A percentile compares a stretch with the other conserved stretches of the same genome.
Evolutionary conservation across 1,284 basidiomycete species (phyloP).

Genomic region (Leccinum pseudoinsigne): DNA sequence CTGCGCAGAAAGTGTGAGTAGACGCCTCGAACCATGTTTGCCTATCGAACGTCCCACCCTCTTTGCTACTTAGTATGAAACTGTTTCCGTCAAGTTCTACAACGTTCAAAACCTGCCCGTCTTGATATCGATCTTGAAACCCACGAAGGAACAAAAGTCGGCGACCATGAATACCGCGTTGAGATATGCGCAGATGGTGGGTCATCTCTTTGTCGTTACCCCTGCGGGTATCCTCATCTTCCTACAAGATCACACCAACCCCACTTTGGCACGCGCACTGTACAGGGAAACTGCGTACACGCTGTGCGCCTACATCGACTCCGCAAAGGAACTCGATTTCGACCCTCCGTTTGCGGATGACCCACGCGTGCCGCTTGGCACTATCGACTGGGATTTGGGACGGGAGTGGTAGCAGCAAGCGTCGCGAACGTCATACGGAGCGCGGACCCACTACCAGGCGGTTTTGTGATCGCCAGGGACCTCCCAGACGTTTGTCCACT

Average conservation of each 20-base stretch:
- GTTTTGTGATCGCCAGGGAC: slow-evolving; percentile 55
- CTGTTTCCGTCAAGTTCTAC: too few species aligned
- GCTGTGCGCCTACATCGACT: slow-evolving; percentile 55
- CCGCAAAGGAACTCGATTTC: slow-evolving; percentile 41
- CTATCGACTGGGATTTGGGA: slow-evolving; percentile 74
- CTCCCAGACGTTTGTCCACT: slow-evolving; percentile 67
- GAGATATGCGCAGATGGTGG: too few species aligned
- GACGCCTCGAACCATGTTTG: too few species aligned
- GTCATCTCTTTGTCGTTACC: too few species aligned
- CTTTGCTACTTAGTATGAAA: too few species aligned
- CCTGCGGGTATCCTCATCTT: background rate
- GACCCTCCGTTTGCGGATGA: slow-evolving; percentile 55
- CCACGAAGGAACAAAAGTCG: too few species aligned
- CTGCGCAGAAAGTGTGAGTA: too few species aligned
- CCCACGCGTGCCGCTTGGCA: slow-evolving; percentile 16
- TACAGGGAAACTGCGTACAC: slow-evolving; percentile 74
- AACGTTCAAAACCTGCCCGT: too few species aligned
- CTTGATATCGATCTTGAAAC: too few species aligned
- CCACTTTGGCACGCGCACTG: slow-evolving; percentile 2
- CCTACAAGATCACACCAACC: slow-evolving; percentile 2
- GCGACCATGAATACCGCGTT: too few species aligned
- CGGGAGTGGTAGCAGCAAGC: slow-evolving; percentile 58
- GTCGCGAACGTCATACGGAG: slow-evolving; percentile 38
- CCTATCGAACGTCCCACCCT: too few species aligned
- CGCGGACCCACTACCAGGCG: slow-evolving; percentile 4